Percentiles rank a stretch among this genome's conserved stretches.
These are phyloP conservation scores for Shiraia bambusicola DNA, from an alignment of 2,329 filamentous ascomycete species.

Conservation along the genomic window DNA sequence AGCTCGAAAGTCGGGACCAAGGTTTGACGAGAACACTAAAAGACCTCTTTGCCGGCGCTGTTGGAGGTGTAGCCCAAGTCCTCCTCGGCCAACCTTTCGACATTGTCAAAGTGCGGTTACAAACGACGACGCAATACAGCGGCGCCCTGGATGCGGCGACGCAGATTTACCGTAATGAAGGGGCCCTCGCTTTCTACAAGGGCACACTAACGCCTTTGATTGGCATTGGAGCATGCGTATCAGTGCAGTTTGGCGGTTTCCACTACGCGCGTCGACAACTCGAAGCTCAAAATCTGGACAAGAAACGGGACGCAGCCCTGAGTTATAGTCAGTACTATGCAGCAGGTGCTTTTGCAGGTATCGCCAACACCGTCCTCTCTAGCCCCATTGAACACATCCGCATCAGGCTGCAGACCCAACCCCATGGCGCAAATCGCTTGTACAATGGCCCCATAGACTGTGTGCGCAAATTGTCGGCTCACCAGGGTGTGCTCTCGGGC, in stretches of 20 bases:
- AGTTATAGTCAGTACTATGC: conserved; percentile 85
- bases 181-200: conserved; percentile 93
- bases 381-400: conserved; percentile 95
- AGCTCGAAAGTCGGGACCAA: conserved; percentile 39
- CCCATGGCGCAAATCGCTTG: conserved; percentile 75
- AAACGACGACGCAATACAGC: conserved; percentile 81
- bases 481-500: conserved; percentile 68
- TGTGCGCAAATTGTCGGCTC: conserved; percentile 74
- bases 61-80: conserved; percentile 90
- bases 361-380: conserved; percentile 86
- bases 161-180: conserved; percentile 85
- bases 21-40: conserved; percentile 62
- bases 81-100: conserved; percentile 75
- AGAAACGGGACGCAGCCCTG: conserved; percentile 55
- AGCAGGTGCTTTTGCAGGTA: conserved; percentile 86
- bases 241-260: conserved; percentile 98
- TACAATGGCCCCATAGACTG: conserved; percentile 89
- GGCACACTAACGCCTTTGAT: conserved; percentile 92
- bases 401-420: conserved; percentile 94
- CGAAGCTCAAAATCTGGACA: conserved; percentile 66
- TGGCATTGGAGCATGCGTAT: conserved; percentile 91
- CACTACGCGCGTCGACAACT: conserved; percentile 86
- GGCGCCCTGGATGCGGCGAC: conserved; percentile 78
- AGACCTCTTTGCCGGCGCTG: conserved; percentile 87
- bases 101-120: conserved; percentile 86